These are phyloP conservation scores for Gaultheria prostrata DNA, from an alignment of 148 eudicot species.

Conservation along the genomic window DNA sequence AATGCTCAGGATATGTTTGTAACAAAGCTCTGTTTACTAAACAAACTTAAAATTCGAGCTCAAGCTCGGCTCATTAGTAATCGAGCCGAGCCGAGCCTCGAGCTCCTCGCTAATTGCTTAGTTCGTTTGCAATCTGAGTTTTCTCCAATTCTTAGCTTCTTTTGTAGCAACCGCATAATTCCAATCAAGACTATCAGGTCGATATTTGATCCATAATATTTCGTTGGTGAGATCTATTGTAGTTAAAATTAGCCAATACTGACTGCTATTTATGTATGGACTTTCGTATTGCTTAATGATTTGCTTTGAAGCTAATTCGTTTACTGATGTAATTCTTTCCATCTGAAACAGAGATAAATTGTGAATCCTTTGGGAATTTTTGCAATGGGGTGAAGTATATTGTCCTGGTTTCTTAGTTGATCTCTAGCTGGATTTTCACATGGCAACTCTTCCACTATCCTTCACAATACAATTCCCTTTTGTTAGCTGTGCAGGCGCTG, in stretches of 20 bases:
- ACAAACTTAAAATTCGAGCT: too few species aligned
- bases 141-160: constrained; percentile 6
- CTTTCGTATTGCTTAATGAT: background rate
- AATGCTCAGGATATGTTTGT: too few species aligned
- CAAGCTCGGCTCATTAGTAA: too few species aligned
- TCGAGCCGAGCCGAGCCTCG: too few species aligned
- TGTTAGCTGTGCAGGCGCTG: constrained; percentile 19
- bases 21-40: too few species aligned
- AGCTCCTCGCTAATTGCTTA: too few species aligned
- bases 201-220: background rate
- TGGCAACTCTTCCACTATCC: constrained; percentile 48
- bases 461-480: constrained; percentile 30
- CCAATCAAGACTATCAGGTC: background rate
- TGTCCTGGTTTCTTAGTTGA: constrained; percentile 11
- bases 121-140: background rate
- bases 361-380: constrained; percentile 5
- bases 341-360: constrained; percentile 11
- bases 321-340: background rate
- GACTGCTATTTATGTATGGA: background rate
- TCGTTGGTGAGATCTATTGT: background rate
- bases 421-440: constrained; percentile 17
- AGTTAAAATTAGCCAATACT: background rate
- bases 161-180: background rate
- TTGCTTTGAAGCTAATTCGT: background rate
- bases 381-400: constrained; percentile 7